Evolutionary conservation across 75 land plant species (phyloP).

Genomic region (Pinus albicaulis): DNA sequence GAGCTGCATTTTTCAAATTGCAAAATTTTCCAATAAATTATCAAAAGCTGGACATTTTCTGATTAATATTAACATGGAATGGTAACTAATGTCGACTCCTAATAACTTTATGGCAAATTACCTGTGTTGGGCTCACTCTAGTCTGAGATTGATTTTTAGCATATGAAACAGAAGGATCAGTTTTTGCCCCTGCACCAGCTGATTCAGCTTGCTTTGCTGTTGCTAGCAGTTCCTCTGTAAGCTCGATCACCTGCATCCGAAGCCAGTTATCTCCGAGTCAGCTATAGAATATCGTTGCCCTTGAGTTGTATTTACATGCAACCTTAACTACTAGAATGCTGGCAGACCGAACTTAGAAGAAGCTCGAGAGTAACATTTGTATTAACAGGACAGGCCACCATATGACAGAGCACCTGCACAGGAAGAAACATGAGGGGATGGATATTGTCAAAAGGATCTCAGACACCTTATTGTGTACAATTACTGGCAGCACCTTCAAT

Average conservation of each 20-base stretch:
- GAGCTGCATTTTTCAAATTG: too few species aligned
- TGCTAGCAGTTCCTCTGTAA: constrained; percentile 76
- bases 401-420: constrained; percentile 48
- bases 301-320: constrained; percentile 13
- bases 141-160: constrained; percentile 9
- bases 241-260: constrained; percentile 67
- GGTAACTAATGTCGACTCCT: background rate
- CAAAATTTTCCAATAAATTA: too few species aligned
- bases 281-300: background rate
- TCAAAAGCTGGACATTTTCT: too few species aligned
- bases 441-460: constrained; percentile 20
- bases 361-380: constrained; percentile 46
- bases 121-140: constrained; percentile 11
- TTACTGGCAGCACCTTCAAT: background rate
- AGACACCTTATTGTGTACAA: constrained; percentile 3
- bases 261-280: constrained; percentile 11
- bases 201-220: constrained; percentile 57
- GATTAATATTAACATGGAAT: too few species aligned
- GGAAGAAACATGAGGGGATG: constrained; percentile 50
- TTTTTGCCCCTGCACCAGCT: constrained; percentile 9
- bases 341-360: constrained; percentile 34
- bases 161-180: constrained; percentile 11
- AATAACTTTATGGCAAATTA: background rate
- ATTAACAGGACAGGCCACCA: constrained; percentile 57
- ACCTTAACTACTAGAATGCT: background rate